Evolutionary conservation across 2,329 filamentous ascomycete species (phyloP).

Genomic region (Colletotrichum lentis): DNA sequence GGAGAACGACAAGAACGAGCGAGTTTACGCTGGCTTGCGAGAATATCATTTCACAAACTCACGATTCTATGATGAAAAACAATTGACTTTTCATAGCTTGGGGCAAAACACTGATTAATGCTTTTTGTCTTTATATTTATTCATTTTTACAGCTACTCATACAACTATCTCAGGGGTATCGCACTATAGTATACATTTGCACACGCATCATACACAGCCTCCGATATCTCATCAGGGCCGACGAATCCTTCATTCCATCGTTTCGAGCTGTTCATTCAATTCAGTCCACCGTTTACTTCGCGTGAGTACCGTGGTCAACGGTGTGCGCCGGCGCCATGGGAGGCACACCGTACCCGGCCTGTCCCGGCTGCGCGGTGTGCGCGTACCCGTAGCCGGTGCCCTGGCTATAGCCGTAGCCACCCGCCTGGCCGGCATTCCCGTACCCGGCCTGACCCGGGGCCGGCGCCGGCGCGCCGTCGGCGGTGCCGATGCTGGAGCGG

Average conservation of each 20-base stretch:
- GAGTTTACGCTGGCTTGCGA: too few relatives aligned
- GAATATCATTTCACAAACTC: too few relatives aligned
- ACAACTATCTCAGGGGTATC: not conserved
- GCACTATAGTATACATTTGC: not conserved
- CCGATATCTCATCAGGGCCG: too few relatives aligned
- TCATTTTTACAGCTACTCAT: not conserved
- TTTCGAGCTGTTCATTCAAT: too few relatives aligned
- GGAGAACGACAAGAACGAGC: too few relatives aligned
- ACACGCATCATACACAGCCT: not conserved
- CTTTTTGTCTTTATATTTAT: too few relatives aligned
- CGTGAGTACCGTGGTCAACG: constrained; percentile 13
- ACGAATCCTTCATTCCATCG: not conserved
- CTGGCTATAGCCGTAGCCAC: constrained; percentile 16
- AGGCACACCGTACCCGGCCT: constrained; percentile 24
- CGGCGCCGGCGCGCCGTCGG: not conserved
- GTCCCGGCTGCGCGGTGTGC: constrained; percentile 17
- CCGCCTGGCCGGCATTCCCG: constrained; percentile 2
- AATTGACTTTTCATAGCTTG: too few relatives aligned
- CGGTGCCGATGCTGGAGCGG: constrained; percentile 27
- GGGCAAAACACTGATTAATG: too few relatives aligned
- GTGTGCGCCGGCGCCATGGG: constrained; percentile 16
- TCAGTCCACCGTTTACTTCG: not conserved
- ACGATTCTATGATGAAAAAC: too few relatives aligned
- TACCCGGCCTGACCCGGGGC: not conserved
- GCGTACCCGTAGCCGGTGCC: constrained; percentile 29